Evolutionary conservation across 352 stramenopile species (phyloP), one percentile per base, ranked within the genome.

Genomic region (Phytopythium ostracodes): DNA sequence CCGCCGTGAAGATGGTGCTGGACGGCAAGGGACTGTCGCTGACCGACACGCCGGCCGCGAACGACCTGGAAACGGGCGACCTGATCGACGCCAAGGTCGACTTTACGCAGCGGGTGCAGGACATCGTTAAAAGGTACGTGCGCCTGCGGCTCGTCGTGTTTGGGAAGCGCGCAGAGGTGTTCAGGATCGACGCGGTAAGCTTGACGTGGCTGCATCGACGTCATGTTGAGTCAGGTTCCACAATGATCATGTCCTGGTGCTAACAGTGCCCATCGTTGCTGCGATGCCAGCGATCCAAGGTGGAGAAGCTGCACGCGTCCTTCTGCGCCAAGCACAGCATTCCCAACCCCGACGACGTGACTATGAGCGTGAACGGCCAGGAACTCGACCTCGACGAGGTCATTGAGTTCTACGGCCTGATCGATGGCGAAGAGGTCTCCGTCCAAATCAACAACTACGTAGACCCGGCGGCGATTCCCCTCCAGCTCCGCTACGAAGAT

Each of bases 31-130:
- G 51, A 1, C 61, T 92, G 38, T 44, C 60, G 12, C 47, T 70
- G 10, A 60, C 52, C 0, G 55, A 57, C 22, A 88, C 76, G 18
- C 73, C 79, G 2, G 47, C 53, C 1, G 58, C 56, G 7, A 67
- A 63, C 57, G 78, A 88, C 44, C 65, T 89, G 12, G 81, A 89
- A 46, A 68, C 75, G 2, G 79, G 73, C 29, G 79, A 92, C 51
- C 49, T 92, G 12, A 83, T 92, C 40, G 83, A 92, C 56, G 80
- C 83, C 18, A 89, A 88, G 38, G 83, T 90, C 36, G 79, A 92
- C 52, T 92, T 90, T 40, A 76, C 78, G 0, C 64, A 81, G 62
- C 76, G 86, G 38, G 70, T 56, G 31, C 61, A 73, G 36, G 54
- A 66, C 5, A 63, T 75, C n/a, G 83, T 84, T 55, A 89, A 88